Evolutionary conservation across 2,329 filamentous ascomycete genomes (phyloP).

Genomic region (Fusarium sp.): DNA sequence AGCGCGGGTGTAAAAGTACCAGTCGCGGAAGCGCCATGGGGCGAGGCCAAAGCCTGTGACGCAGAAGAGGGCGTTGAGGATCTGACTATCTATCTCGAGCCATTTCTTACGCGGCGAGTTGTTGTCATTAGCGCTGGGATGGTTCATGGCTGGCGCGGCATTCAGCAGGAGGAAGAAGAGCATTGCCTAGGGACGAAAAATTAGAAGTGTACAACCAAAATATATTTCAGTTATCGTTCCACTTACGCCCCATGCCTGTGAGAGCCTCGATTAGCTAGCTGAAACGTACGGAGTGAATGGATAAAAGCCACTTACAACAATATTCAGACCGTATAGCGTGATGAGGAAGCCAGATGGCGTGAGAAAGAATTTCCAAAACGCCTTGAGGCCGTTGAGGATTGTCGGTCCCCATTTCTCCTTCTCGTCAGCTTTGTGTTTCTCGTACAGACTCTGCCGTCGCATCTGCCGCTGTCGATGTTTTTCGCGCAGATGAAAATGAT

Average conservation of each 20-base stretch:
- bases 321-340: neutral
- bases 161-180: slow-evolving; percentile 2
- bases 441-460: neutral
- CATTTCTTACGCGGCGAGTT: slow-evolving; percentile 80
- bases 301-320: neutral
- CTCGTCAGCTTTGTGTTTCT: neutral
- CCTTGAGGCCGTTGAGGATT: neutral
- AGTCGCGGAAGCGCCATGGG: slow-evolving; percentile 80
- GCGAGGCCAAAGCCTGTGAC: slow-evolving; percentile 85
- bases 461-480: neutral
- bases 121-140: slow-evolving; percentile 64
- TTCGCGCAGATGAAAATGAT: neutral
- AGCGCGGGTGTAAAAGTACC: neutral
- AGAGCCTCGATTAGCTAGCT: neutral
- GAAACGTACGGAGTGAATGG: neutral
- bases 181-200: neutral
- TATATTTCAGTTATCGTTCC: neutral
- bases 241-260: slow-evolving; percentile 5
- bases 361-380: slow-evolving; percentile 4
- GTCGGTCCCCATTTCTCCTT: slow-evolving; percentile 6
- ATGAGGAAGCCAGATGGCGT: slow-evolving; percentile 56
- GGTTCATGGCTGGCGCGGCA: neutral
- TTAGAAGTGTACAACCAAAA: neutral
- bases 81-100: slow-evolving; percentile 87
- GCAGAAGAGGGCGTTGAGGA: slow-evolving; percentile 83